Base-by-base conservation (phyloP, 768 basidiomycete species). In the Paxillus rubicundulus region DNA sequence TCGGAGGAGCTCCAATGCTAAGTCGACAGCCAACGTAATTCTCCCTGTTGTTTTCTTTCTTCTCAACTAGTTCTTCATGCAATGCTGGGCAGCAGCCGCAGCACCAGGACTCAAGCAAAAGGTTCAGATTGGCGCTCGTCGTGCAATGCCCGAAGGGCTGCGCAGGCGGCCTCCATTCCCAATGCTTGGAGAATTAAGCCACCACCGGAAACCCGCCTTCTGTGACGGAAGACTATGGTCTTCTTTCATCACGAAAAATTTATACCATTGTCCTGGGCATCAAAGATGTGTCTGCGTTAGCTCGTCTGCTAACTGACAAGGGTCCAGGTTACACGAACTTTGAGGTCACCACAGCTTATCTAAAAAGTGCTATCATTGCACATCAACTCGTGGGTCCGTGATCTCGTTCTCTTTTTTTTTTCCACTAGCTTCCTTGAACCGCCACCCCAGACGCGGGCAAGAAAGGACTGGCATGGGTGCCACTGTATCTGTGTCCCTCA, bases 381-480 rank as follows among this genome's bases (percentile, higher is more conserved):
- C 65, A 67, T 43, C 65, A 65, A 28, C 43, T 55, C 1, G 64
- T 66, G 42, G 56, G 64, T 55, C 33, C 40, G 10, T 16, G 21
- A 27, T n/a, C 53, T 33, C 9, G 2, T 38, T 14, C 7, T 33
- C 40, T 21, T 30, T 1, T 33, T 42, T 21, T 30, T 1, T 10
- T 45, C 14, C 33, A 13, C 21, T 5, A 4, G 14, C 3, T 3
- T 40, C 38, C 33, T 47, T 24, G 18, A 18, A 40, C 1, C 13
- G 36, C 42, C 10, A 4, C 38, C 18, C 3, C n/a, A 66, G 64
- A 66, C 65, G 46, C 58, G 65, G 24, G 65, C 65, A 13, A 64
- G 21, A 36, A 65, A 67, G 46, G 59, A 83, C 82, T 49, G 74
- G 72, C 57, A 81, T 82, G 78, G 80, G 77, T 76, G 56, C 24